Conservation (phyloP, 257 asterid species). For the Nicotiana otophora region DNA sequence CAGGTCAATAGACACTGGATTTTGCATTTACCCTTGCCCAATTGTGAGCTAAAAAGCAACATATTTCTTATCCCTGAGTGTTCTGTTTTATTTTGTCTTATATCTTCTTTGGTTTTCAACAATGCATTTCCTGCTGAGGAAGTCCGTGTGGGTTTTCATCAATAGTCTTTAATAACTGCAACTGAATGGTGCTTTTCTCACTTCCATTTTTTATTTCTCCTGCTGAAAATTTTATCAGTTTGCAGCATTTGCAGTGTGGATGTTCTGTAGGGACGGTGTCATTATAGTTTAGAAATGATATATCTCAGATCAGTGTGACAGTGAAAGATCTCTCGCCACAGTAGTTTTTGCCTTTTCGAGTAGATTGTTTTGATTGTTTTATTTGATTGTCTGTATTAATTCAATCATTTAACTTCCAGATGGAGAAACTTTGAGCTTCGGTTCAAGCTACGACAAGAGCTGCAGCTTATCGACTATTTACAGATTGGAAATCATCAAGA, state of each 20-base stretch:
- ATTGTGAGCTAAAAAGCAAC: background rate
- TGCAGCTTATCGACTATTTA: constrained; percentile 50
- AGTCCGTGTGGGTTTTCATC: background rate
- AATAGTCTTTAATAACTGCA: background rate
- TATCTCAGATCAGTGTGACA: background rate
- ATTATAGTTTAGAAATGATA: background rate
- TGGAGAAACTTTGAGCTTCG: constrained; percentile 37
- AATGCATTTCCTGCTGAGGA: background rate
- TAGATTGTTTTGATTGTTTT: background rate
- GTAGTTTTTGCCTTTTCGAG: constrained; percentile 1
- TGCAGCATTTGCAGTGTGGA: background rate
- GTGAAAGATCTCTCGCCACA: background rate
- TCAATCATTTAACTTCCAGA: constrained; percentile 31
- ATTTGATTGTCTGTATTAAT: constrained; percentile 7
- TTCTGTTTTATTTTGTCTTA: background rate
- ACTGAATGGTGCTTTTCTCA: background rate
- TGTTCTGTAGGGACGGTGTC: background rate
- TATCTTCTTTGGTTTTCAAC: background rate
- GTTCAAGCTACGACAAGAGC: constrained; percentile 33
- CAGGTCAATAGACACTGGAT: no score
- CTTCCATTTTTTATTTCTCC: background rate
- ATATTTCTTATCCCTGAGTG: background rate
- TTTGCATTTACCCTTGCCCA: no score
- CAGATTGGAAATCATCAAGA: constrained; percentile 57
- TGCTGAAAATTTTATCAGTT: background rate